phyloP scores from a whole-genome alignment of 768 basidiomycete species.

The Aureoboletus auriporus region DNA sequence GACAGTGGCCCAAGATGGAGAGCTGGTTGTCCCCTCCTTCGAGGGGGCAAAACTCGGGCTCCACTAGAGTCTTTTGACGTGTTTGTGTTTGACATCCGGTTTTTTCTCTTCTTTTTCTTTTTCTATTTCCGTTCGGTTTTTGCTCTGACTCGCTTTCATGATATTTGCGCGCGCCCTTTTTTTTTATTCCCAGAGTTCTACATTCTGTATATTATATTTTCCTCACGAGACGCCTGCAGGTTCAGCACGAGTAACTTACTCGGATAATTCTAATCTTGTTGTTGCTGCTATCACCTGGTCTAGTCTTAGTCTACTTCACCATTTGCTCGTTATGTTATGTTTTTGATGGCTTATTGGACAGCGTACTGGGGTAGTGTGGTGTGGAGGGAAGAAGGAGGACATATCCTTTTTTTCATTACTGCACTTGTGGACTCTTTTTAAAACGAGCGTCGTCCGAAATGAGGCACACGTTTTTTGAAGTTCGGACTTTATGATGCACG shows the following conservation, averaged over 20 bases:
- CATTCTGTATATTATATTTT: constrained; percentile 24
- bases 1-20: constrained; percentile 35
- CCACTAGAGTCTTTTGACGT: constrained; percentile 28
- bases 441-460: too few relatives aligned
- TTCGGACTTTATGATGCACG: too few relatives aligned
- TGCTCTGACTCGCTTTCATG: constrained; percentile 2
- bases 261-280: constrained; percentile 28
- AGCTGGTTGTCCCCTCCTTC: constrained; percentile 28
- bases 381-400: neutral
- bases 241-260: constrained; percentile 31
- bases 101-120: neutral
- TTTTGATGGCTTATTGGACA: constrained; percentile 2
- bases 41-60: constrained; percentile 29
- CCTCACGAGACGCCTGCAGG: constrained; percentile 20
- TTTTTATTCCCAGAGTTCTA: constrained; percentile 9
- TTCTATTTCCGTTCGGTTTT: neutral
- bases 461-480: too few relatives aligned
- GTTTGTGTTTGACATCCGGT: neutral
- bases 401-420: too few relatives aligned
- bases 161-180: neutral
- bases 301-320: constrained; percentile 12
- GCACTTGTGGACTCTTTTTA: too few relatives aligned
- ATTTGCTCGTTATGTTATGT: constrained; percentile 12
- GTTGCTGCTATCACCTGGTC: constrained; percentile 9
- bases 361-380: too few relatives aligned